Conservation (phyloP, 2,329 filamentous ascomycete species). For the Blumeria graminis region DNA sequence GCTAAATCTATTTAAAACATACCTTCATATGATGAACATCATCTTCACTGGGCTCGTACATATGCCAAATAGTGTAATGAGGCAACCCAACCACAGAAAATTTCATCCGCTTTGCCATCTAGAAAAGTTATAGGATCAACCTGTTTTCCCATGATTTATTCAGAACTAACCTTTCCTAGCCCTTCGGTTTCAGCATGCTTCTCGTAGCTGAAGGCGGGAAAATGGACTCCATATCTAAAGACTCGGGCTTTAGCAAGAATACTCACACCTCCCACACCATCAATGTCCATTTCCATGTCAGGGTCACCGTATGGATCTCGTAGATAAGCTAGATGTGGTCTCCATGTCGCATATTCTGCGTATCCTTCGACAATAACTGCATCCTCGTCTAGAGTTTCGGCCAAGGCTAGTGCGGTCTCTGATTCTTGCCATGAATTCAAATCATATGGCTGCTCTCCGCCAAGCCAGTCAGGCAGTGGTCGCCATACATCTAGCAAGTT, state of each 20-base stretch:
- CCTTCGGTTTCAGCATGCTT: slow-evolving; percentile 97
- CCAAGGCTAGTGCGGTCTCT: slow-evolving; percentile 78
- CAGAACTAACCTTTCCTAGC: slow-evolving; percentile 63
- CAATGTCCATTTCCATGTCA: slow-evolving; percentile 99
- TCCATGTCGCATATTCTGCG: slow-evolving; percentile 95
- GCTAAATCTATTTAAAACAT: slow-evolving; percentile 5
- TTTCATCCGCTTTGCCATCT: slow-evolving; percentile 96
- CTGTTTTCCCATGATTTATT: neutral
- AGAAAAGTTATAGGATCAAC: neutral
- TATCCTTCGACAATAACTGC: slow-evolving; percentile 98
- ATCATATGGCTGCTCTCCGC: slow-evolving; percentile 94
- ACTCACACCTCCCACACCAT: slow-evolving; percentile 90
- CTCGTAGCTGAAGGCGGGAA: slow-evolving; percentile 94
- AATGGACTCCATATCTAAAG: slow-evolving; percentile 85
- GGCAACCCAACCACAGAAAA: slow-evolving; percentile 89
- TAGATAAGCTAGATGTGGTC: slow-evolving; percentile 87
- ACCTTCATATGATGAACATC: slow-evolving; percentile 93
- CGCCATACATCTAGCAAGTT: slow-evolving; percentile 62
- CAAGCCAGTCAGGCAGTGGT: slow-evolving; percentile 94
- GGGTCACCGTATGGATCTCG: slow-evolving; percentile 92
- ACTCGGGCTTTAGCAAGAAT: slow-evolving; percentile 91
- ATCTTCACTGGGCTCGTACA: slow-evolving; percentile 97
- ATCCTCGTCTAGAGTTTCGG: slow-evolving; percentile 88
- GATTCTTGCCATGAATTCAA: slow-evolving; percentile 99
- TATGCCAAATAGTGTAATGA: slow-evolving; percentile 97